Evolutionary conservation across 2,329 filamentous ascomycete species (phyloP).

Genomic region (Pseudogymnoascus pannorum): DNA sequence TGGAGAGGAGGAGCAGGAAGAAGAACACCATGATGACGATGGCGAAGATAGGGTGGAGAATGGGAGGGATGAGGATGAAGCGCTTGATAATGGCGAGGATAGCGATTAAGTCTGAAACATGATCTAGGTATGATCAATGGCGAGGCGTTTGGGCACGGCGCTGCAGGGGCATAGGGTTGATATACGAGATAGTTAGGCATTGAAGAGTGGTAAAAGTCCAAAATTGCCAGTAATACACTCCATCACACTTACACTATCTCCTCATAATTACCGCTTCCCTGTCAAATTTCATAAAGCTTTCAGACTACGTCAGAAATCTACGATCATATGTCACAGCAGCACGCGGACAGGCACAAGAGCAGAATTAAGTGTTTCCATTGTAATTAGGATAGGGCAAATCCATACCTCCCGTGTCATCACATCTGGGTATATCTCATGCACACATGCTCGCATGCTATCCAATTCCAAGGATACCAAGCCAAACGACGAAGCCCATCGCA

Average conservation of each 20-base stretch:
- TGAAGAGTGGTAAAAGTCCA: background rate
- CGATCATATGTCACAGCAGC: background rate
- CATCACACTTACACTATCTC: background rate
- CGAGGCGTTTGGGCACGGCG: slow-evolving; percentile 6
- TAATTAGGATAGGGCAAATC: slow-evolving; percentile 9
- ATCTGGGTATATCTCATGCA: slow-evolving; percentile 8
- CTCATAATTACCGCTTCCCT: background rate
- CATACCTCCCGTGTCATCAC: slow-evolving; percentile 8
- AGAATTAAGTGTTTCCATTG: slow-evolving; percentile 8
- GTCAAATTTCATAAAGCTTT: background rate
- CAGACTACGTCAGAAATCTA: background rate
- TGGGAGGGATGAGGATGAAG: slow-evolving; percentile 46
- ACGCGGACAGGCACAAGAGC: background rate
- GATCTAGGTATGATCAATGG: slow-evolving; percentile 6
- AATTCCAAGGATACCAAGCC: slow-evolving; percentile 8
- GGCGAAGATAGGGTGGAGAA: slow-evolving; percentile 39
- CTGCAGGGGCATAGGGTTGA: slow-evolving; percentile 5
- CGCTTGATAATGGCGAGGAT: slow-evolving; percentile 52
- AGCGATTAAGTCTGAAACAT: slow-evolving; percentile 38
- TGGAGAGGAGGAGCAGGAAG: slow-evolving; percentile 45
- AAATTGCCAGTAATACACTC: slow-evolving; percentile 7
- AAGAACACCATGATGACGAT: slow-evolving; percentile 40
- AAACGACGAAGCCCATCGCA: slow-evolving; percentile 8
- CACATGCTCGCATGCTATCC: slow-evolving; percentile 7
- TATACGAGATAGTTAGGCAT: slow-evolving; percentile 3